Conservation (phyloP, 2,329 filamentous ascomycete species). For the Cladosporium cucumerinum region DNA sequence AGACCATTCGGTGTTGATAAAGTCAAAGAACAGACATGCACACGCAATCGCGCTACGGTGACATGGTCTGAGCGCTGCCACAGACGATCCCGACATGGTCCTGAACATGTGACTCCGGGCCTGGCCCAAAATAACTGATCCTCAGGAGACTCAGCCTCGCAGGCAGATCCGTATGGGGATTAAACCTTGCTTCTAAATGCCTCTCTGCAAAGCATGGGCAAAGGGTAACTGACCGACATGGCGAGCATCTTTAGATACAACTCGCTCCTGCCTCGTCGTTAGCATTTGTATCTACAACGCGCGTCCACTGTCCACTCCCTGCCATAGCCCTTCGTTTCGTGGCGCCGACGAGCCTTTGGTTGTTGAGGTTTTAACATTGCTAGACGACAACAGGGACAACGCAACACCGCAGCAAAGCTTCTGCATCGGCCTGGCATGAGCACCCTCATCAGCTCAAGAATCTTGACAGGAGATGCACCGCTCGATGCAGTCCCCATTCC, state of each 20-base stretch:
- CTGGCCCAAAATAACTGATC: not conserved
- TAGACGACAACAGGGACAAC: not conserved
- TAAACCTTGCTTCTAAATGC: conserved; percentile 1
- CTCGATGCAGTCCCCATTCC: conserved; percentile 20
- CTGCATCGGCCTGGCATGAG: not conserved
- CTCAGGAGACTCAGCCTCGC: conserved; percentile 4
- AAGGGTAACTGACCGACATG: not conserved
- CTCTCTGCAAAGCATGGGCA: not conserved
- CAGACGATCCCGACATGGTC: not conserved
- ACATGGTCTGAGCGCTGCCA: not conserved
- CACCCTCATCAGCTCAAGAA: not conserved
- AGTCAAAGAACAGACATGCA: not conserved
- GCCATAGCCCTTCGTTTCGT: not conserved
- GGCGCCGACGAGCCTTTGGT: not conserved
- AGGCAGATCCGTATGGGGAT: not conserved
- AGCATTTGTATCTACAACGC: not conserved
- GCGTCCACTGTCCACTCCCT: not conserved
- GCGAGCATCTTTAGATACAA: not conserved
- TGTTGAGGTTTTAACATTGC: not conserved
- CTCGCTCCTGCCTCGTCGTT: not conserved
- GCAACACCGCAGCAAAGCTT: not conserved
- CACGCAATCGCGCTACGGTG: not conserved
- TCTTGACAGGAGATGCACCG: conserved; percentile 20
- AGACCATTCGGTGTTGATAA: not conserved
- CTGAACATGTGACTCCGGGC: not conserved